A percentile compares a stretch with the other conserved stretches of the same genome.
phyloP scores from a whole-genome alignment of 2,329 filamentous ascomycete genomes.

The Arthrinium puccinioides region DNA sequence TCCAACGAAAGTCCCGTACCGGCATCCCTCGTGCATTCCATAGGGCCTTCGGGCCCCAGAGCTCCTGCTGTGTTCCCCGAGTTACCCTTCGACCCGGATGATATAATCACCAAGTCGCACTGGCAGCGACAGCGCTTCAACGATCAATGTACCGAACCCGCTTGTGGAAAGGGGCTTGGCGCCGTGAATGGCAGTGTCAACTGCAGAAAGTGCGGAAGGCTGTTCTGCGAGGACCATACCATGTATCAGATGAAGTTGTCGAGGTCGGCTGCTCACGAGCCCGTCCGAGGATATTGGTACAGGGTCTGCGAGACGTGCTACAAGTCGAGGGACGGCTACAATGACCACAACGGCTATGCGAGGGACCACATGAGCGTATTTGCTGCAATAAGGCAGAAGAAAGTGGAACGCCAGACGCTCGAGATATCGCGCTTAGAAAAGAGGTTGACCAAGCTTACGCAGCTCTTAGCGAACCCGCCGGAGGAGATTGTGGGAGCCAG shows the following conservation, averaged over 20 bases:
- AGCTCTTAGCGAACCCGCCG: constrained; percentile 69
- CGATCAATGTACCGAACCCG: constrained; percentile 80
- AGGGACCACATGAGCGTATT: constrained; percentile 71
- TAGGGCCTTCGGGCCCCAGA: constrained; percentile 23
- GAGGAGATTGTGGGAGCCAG: constrained; percentile 50
- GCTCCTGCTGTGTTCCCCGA: constrained; percentile 27
- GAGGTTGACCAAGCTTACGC: constrained; percentile 81
- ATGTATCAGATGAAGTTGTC: constrained; percentile 99
- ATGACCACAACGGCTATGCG: constrained; percentile 70
- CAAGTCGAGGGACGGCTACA: constrained; percentile 92
- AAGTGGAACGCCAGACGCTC: constrained; percentile 75
- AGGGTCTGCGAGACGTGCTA: constrained; percentile 98
- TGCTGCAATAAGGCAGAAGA: constrained; percentile 61
- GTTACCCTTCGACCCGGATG: constrained; percentile 66
- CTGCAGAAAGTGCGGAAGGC: constrained; percentile 82
- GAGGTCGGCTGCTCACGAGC: constrained; percentile 80
- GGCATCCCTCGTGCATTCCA: constrained; percentile 16
- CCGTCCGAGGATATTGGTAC: constrained; percentile 85
- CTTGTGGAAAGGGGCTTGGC: constrained; percentile 74
- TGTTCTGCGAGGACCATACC: constrained; percentile 96
- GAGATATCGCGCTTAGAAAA: constrained; percentile 90
- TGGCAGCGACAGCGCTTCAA: constrained; percentile 75
- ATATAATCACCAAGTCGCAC: constrained; percentile 78
- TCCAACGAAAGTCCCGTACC: constrained; percentile 62
- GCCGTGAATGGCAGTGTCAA: constrained; percentile 80